phyloP scores from a whole-genome alignment of 345 rosid genomes.

The Lepidium africanum region DNA sequence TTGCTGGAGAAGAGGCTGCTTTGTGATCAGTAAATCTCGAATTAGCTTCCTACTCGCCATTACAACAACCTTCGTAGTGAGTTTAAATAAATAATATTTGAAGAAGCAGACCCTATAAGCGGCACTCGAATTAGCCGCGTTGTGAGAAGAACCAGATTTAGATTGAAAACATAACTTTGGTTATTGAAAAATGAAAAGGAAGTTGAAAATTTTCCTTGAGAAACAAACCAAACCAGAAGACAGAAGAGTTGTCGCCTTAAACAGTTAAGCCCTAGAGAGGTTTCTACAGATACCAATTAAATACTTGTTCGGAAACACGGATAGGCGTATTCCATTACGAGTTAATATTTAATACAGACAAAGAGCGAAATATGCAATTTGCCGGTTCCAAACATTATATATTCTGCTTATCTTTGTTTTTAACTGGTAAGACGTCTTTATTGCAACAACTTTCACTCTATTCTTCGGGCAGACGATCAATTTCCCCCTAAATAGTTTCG shows the following conservation, averaged over 20 bases:
- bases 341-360: not conserved
- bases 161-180: not conserved
- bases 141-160: not conserved
- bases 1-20: conserved; percentile 38
- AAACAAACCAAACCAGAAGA: conserved; percentile 15
- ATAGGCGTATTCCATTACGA: not conserved
- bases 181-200: not conserved
- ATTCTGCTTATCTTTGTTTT: not conserved
- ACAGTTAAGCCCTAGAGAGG: conserved; percentile 13
- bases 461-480: too few species aligned
- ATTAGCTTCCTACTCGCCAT: conserved; percentile 83
- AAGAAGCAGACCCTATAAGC: not conserved
- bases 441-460: too few species aligned
- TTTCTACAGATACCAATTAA: not conserved
- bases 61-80: not conserved
- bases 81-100: not conserved
- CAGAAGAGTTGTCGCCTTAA: not conserved
- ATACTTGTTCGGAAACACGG: not conserved
- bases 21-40: conserved; percentile 53
- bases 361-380: not conserved
- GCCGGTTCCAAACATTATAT: not conserved
- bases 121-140: not conserved
- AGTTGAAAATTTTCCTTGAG: not conserved
- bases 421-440: too few species aligned
- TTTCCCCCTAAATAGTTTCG: too few species aligned